Base-by-base conservation (phyloP, 78 protist species). In the Guillardia theta region DNA sequence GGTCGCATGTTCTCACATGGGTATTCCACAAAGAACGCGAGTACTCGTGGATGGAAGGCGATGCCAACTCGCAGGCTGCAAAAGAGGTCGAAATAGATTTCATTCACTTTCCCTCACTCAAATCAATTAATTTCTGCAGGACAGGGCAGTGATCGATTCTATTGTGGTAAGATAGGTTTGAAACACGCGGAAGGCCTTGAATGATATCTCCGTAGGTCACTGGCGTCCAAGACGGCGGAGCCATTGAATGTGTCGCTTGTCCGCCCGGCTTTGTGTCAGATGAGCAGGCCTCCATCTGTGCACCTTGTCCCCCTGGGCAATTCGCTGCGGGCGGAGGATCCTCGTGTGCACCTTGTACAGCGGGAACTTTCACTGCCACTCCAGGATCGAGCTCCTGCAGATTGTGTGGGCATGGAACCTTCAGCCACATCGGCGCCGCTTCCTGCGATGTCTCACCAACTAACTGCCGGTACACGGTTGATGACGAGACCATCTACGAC, bases 11-110 rank as follows among this genome's bases (percentile, higher is more conserved):
- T 36, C 45, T 78, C 43, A 78, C 90, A n/a, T 78, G 90, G 90
- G 90, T 78, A 27, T 78, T 78, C 90, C 90, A 78, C 90, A 78
- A 78, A 50, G 90, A 78, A 50, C 18, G 90, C 44, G 90, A 78
- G 90, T 78, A 78, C 90, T 24, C 24, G 41, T 78, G 90, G 90
- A 78, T 78, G 90, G 18, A 9, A 15, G 90, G 44, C 44, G 18
- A 4, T 6, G 80, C 19, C 80, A 19, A 24, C 80, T 24, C 18
- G 62, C 12, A 18, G 33, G 18, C 12, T 12, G 62, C 62, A 12
- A 53, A 53, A 18, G 62, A n/a, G n/a, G n/a, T n/a, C n/a, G n/a
- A n/a, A n/a, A n/a, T n/a, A n/a, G n/a, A n/a, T n/a, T n/a, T n/a
- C n/a, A n/a, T n/a, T n/a, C n/a, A n/a, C n/a, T n/a, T n/a, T n/a